Evolutionary conservation across 257 asterid species (phyloP).

Genomic region (Solanum megistacrolobum): DNA sequence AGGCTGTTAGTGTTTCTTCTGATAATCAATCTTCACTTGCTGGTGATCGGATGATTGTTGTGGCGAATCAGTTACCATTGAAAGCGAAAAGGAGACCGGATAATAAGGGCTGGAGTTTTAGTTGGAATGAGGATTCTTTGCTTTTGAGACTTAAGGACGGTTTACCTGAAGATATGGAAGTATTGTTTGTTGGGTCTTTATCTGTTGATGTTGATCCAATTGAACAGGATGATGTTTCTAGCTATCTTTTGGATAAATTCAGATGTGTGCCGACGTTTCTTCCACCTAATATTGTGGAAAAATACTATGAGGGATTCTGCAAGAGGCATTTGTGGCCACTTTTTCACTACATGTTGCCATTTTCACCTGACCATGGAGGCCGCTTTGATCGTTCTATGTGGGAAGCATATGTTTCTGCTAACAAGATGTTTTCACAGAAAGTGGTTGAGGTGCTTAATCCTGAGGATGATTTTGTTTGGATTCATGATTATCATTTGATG

Average conservation of each 20-base stretch:
- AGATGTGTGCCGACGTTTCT: constrained; percentile 66
- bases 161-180: constrained; percentile 78
- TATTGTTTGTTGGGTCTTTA: constrained; percentile 61
- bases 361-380: constrained; percentile 67
- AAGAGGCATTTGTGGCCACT: constrained; percentile 82
- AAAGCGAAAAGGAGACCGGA: constrained; percentile 73
- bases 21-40: constrained; percentile 69
- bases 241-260: constrained; percentile 51
- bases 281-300: constrained; percentile 47
- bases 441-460: constrained; percentile 79
- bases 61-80: constrained; percentile 65
- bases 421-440: constrained; percentile 67
- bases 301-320: constrained; percentile 74
- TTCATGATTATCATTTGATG: constrained; percentile 86
- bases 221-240: constrained; percentile 75
- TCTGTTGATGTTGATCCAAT: constrained; percentile 65
- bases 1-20: constrained; percentile 57
- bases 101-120: constrained; percentile 75
- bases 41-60: constrained; percentile 73
- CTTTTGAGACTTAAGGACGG: constrained; percentile 73
- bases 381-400: constrained; percentile 67
- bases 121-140: constrained; percentile 80
- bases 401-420: constrained; percentile 78
- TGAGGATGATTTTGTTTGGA: constrained; percentile 81
- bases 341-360: constrained; percentile 74